These are phyloP conservation scores for Pistacia integerrima DNA, from an alignment of 345 rosid genomes.

Conservation along the genomic window DNA sequence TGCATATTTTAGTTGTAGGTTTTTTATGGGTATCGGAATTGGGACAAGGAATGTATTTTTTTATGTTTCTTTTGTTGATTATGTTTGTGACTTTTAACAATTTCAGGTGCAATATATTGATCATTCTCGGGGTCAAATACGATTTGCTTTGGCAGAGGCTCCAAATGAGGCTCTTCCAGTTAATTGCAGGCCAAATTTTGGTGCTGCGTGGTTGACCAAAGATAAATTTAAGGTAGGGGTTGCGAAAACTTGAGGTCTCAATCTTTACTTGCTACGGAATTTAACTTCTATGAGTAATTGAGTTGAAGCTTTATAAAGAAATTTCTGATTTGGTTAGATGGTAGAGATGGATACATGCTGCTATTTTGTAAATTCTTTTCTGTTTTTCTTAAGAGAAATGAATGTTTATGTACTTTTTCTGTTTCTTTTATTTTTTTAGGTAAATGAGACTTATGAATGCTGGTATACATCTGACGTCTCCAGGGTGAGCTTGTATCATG, in stretches of 20 bases:
- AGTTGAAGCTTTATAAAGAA: not conserved
- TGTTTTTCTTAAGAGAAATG: not conserved
- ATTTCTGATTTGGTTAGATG: not conserved
- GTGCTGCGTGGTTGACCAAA: constrained; percentile 71
- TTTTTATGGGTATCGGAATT: not conserved
- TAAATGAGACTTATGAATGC: constrained; percentile 88
- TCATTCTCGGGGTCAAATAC: constrained; percentile 58
- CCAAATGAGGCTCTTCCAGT: constrained; percentile 91
- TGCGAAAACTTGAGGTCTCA: constrained; percentile 8
- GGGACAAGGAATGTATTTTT: not conserved
- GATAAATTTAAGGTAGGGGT: constrained; percentile 72
- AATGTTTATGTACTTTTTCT: not conserved
- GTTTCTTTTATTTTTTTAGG: constrained; percentile 38
- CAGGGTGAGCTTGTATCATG: constrained; percentile 67
- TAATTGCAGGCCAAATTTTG: constrained; percentile 81
- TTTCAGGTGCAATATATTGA: constrained; percentile 82
- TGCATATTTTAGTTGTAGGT: not conserved
- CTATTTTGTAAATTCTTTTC: not conserved
- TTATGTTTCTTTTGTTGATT: not conserved
- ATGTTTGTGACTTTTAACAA: not conserved
- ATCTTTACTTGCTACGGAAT: not conserved
- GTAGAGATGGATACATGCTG: not conserved
- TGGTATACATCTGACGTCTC: constrained; percentile 73
- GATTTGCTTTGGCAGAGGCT: constrained; percentile 76
- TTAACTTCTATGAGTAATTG: not conserved